These are phyloP conservation scores for Termitomyces sp. DNA, from an alignment of 768 basidiomycete species.

Conservation along the genomic window DNA sequence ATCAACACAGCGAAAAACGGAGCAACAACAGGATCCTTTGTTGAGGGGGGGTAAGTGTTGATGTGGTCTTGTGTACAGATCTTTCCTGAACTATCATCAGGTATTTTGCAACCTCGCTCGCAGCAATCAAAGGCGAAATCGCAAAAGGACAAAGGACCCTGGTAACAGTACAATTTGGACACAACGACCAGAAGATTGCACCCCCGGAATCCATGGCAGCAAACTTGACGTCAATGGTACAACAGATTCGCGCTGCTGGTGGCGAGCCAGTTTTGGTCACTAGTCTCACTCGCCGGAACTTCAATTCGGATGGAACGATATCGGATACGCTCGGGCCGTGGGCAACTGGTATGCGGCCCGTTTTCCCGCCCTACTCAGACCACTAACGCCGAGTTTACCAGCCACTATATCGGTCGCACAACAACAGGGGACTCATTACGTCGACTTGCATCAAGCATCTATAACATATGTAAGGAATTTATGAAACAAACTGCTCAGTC, in stretches of 20 bases:
- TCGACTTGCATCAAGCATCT: slow-evolving; percentile 35
- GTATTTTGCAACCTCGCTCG: not conserved
- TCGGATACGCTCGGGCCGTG: slow-evolving; percentile 33
- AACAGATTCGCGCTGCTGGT: slow-evolving; percentile 32
- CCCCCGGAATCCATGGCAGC: slow-evolving; percentile 41
- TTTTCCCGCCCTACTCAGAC: not conserved
- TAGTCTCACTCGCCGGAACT: slow-evolving; percentile 34
- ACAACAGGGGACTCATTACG: slow-evolving; percentile 32
- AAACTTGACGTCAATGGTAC: slow-evolving; percentile 36
- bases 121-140: slow-evolving; percentile 26
- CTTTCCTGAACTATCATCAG: not conserved
- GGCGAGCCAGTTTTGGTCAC: slow-evolving; percentile 40
- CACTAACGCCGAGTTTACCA: slow-evolving; percentile 4
- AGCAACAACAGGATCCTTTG: not conserved
- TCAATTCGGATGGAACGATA: slow-evolving; percentile 32
- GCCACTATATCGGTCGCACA: slow-evolving; percentile 32
- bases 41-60: not conserved
- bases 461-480: slow-evolving; percentile 26
- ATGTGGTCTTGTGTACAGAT: not conserved
- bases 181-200: slow-evolving; percentile 39
- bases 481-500: not conserved
- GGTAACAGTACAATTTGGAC: slow-evolving; percentile 41
- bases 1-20: slow-evolving; percentile 1
- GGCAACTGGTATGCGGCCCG: slow-evolving; percentile 27
- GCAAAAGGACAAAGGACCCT: slow-evolving; percentile 31